These are phyloP conservation scores for Coemansia reversa DNA, from an alignment of 192 early-diverging fungal species.

Conservation along the genomic window DNA sequence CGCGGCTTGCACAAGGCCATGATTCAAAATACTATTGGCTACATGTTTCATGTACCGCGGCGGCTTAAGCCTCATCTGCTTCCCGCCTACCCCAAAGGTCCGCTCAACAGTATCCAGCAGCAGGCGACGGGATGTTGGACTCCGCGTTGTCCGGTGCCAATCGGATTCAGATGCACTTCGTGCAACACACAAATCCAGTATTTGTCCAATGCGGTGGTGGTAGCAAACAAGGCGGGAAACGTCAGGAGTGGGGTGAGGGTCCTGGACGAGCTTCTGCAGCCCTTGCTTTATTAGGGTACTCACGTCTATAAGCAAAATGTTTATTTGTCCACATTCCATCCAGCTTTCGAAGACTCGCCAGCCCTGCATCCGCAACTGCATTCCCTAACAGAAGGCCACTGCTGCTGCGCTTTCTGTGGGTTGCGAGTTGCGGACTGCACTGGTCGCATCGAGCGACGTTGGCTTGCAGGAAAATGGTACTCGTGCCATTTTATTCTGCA, in stretches of 20 bases:
- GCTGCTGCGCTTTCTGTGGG: constrained; percentile 2
- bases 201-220: background rate
- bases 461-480: constrained; percentile 11
- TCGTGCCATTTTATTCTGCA: background rate
- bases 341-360: background rate
- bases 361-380: constrained; percentile 11
- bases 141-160: constrained; percentile 3
- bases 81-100: background rate
- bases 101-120: background rate
- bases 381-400: background rate
- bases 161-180: constrained; percentile 8
- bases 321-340: background rate
- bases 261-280: background rate
- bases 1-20: background rate
- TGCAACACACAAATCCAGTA: background rate
- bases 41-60: background rate
- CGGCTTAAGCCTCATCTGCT: background rate
- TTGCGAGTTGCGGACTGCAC: constrained; percentile 11
- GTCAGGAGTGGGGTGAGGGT: too few relatives aligned
- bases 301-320: background rate
- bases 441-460: constrained; percentile 10
- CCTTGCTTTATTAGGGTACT: background rate
- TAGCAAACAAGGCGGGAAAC: background rate
- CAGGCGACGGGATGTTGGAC: background rate
- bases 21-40: background rate